These are phyloP conservation scores for Falciphora oryzae DNA, from an alignment of 2,329 filamentous ascomycete genomes.

Conservation along the genomic window DNA sequence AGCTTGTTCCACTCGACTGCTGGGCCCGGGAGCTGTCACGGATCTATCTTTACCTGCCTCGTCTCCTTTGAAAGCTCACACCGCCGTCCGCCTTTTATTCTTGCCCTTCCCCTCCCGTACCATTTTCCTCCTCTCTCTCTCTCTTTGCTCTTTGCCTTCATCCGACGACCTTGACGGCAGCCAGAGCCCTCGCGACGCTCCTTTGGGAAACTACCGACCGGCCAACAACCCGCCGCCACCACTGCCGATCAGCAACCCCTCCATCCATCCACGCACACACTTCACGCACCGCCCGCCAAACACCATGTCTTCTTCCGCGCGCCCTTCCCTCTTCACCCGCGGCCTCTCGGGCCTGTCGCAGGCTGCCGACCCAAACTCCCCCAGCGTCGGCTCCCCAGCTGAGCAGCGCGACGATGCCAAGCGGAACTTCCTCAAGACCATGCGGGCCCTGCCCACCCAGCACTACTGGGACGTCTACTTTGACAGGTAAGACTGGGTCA, in stretches of 20 bases:
- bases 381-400: conserved; percentile 60
- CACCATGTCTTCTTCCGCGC: conserved; percentile 40
- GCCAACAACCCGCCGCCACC: neutral
- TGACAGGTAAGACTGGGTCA: conserved; percentile 45
- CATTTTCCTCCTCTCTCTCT: neutral
- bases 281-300: neutral
- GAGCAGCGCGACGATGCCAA: conserved; percentile 72
- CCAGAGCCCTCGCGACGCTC: neutral
- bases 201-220: neutral
- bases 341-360: conserved; percentile 58
- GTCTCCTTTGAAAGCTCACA: neutral
- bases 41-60: neutral
- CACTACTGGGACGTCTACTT: conserved; percentile 75
- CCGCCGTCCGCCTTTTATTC: neutral
- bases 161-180: neutral
- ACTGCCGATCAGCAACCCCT: neutral
- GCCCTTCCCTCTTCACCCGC: conserved; percentile 55
- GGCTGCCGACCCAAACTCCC: conserved; percentile 52
- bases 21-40: neutral
- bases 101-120: neutral
- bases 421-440: conserved; percentile 73
- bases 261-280: neutral
- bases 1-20: neutral
- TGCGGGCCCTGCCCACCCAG: conserved; percentile 68
- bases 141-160: neutral